Conservation (phyloP, 345 rosid genomes). For the Turnera subulata region DNA sequence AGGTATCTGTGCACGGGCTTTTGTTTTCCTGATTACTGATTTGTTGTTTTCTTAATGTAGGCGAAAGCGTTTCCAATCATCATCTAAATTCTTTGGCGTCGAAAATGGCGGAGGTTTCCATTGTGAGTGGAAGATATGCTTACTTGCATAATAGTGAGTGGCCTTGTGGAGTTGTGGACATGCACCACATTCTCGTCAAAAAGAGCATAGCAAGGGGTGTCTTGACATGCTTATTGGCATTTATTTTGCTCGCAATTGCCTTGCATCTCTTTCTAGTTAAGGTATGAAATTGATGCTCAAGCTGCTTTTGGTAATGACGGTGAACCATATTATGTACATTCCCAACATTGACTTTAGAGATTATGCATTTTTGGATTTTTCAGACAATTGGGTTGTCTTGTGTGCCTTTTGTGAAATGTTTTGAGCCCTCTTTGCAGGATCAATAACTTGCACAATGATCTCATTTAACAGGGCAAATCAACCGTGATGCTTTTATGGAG, state of each 20-base stretch:
- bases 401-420: too few species aligned
- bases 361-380: not conserved
- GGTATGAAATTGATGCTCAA: conserved; percentile 28
- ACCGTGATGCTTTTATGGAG: conserved; percentile 37
- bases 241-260: conserved; percentile 29
- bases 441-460: conserved; percentile 15
- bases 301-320: too few species aligned
- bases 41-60: too few species aligned
- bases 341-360: too few species aligned
- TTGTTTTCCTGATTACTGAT: not conserved
- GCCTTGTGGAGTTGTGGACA: conserved; percentile 45
- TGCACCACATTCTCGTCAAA: conserved; percentile 51
- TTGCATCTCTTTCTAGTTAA: conserved; percentile 36
- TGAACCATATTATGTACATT: too few species aligned
- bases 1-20: not conserved
- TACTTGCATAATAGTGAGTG: conserved; percentile 42
- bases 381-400: not conserved
- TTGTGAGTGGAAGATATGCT: conserved; percentile 36
- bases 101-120: conserved; percentile 36
- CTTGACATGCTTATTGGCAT: conserved; percentile 26
- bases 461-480: conserved; percentile 45
- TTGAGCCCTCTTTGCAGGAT: too few species aligned
- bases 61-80: too few species aligned
- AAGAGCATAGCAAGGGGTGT: conserved; percentile 34
- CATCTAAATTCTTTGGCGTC: not conserved